Percentiles rank a stretch among this genome's conserved stretches.
Conservation (phyloP, 2,329 filamentous ascomycete genomes). For the Colletotrichum magnum region DNA sequence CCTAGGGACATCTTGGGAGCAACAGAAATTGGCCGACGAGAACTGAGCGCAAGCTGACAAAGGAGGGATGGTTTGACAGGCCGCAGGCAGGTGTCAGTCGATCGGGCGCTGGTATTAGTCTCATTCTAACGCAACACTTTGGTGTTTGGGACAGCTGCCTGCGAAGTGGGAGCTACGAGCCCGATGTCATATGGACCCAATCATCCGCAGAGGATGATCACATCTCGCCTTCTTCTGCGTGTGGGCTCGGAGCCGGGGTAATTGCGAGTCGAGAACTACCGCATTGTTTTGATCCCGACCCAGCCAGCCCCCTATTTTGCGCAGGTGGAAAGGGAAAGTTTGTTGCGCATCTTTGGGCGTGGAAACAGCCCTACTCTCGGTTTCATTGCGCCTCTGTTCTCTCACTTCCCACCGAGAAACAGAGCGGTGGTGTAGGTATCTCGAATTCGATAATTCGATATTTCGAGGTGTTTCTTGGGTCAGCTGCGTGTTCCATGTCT, state of each 20-base stretch:
- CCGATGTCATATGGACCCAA: conserved; percentile 1
- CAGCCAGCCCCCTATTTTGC: conserved; percentile 14
- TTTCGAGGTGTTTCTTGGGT: neutral
- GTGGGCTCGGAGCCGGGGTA: conserved; percentile 10
- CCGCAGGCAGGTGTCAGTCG: conserved; percentile 29
- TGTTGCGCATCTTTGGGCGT: neutral
- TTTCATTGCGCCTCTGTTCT: neutral
- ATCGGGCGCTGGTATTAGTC: neutral
- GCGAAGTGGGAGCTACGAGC: neutral
- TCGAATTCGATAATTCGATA: neutral
- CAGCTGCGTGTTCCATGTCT: conserved; percentile 17
- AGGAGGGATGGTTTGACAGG: conserved; percentile 3
- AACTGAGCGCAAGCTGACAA: conserved; percentile 13
- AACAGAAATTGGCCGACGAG: conserved; percentile 4
- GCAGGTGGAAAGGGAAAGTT: neutral
- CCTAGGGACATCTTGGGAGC: neutral
- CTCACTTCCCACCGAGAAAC: neutral
- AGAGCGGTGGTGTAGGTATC: neutral
- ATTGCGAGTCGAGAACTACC: conserved; percentile 7
- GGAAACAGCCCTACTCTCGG: too few relatives aligned
- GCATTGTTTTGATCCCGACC: neutral
- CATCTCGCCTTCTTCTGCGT: conserved; percentile 1
- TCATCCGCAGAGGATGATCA: conserved; percentile 2
- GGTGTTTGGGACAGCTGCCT: too few relatives aligned
- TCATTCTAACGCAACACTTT: neutral